These are phyloP conservation scores for Zychaea mexicana DNA, from an alignment of 371 early-diverging fungal species.

Conservation along the genomic window DNA sequence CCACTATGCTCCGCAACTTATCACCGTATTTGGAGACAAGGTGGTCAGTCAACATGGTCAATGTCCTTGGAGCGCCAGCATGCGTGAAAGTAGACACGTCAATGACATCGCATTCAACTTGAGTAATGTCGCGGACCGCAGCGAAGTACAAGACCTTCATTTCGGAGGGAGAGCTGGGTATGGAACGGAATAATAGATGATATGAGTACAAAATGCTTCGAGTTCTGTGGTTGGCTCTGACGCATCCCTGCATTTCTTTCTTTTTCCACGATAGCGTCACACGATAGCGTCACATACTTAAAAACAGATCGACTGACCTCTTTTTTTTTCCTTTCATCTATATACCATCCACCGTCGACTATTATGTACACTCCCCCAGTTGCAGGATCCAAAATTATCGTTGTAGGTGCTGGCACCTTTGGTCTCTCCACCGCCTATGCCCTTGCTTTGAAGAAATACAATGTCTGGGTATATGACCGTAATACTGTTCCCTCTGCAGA, in stretches of 20 bases:
- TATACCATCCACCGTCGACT: neutral
- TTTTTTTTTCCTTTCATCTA: neutral
- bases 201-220: no score
- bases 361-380: conserved; percentile 5
- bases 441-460: conserved; percentile 33
- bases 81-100: conserved; percentile 20
- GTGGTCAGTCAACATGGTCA: conserved; percentile 29
- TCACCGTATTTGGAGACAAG: conserved; percentile 45
- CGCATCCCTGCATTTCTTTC: neutral
- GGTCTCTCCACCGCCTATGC: conserved; percentile 56
- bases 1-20: conserved; percentile 36
- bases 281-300: neutral
- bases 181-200: no score
- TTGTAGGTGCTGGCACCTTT: conserved; percentile 59
- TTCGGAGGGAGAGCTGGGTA: neutral
- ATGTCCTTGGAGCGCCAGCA: conserved; percentile 15
- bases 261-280: neutral
- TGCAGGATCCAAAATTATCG: conserved; percentile 30
- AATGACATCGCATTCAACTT: conserved; percentile 40
- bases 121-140: conserved; percentile 57
- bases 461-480: conserved; percentile 50
- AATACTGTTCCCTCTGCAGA: conserved; percentile 42
- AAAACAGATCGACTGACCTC: no score
- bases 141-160: conserved; percentile 65
- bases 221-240: neutral